phyloP scores from a whole-genome alignment of 2,329 filamentous ascomycete genomes.

The Nothophoma quercina region DNA sequence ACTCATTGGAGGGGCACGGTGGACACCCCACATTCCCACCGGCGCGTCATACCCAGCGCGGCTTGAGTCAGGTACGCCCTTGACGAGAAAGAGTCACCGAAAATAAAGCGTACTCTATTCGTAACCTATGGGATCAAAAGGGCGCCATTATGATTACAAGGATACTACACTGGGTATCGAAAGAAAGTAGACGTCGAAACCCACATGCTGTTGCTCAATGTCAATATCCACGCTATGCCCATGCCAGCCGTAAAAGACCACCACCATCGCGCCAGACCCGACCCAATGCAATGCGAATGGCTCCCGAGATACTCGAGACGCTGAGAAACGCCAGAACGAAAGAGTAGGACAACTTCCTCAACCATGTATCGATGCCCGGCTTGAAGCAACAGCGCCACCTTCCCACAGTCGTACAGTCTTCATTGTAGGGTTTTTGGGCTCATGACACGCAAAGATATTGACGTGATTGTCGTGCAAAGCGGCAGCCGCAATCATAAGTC shows the following conservation, averaged over 20 bases:
- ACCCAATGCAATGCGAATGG: constrained; percentile 9
- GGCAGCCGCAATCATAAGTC: constrained; percentile 87
- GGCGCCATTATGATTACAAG: constrained; percentile 12
- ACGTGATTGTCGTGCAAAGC: constrained; percentile 88
- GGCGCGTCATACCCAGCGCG: constrained; percentile 27
- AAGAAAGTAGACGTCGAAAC: constrained; percentile 4
- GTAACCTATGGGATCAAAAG: neutral
- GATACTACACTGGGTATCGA: constrained; percentile 20
- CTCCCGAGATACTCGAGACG: neutral
- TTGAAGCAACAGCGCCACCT: constrained; percentile 28
- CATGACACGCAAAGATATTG: constrained; percentile 74
- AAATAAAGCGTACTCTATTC: neutral
- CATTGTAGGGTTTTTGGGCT: constrained; percentile 30
- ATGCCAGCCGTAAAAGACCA: constrained; percentile 5
- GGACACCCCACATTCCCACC: constrained; percentile 25
- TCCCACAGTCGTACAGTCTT: constrained; percentile 48
- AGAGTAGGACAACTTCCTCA: constrained; percentile 2
- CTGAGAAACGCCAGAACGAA: constrained; percentile 1
- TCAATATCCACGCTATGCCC: constrained; percentile 16
- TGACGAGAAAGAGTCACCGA: neutral
- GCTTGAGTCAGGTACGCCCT: constrained; percentile 8
- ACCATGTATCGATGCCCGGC: constrained; percentile 25
- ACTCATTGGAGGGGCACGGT: constrained; percentile 21
- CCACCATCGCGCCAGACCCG: constrained; percentile 6
- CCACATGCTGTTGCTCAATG: constrained; percentile 13